Conservation (phyloP, 805 yeast genomes). For the baker's yeast (Saccharomyces cerevisiae) region DNA sequence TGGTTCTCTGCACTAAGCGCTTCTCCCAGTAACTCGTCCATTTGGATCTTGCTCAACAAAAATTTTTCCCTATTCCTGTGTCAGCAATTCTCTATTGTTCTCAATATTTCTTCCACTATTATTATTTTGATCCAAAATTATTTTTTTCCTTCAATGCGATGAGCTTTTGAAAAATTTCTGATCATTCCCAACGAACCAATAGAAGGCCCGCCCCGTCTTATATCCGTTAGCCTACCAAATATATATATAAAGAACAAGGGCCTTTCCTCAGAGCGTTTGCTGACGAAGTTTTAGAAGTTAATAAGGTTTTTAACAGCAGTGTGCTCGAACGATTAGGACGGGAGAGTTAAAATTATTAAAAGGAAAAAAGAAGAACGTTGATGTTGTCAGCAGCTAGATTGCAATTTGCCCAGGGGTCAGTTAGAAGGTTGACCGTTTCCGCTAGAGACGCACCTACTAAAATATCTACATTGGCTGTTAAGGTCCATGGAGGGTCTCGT, state of each 20-base stretch:
- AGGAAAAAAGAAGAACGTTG: not conserved
- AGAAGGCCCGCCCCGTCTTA: not conserved
- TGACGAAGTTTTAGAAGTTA: not conserved
- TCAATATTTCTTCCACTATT: not conserved
- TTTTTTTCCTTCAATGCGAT: not conserved
- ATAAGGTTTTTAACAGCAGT: not conserved
- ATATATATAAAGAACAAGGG: not conserved
- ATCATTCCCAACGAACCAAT: not conserved
- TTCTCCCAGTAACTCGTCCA: not conserved
- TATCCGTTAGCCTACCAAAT: not conserved
- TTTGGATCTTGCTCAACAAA: not conserved
- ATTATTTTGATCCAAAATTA: not conserved
- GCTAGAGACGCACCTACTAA: constrained; percentile 55
- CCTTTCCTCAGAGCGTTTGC: not conserved
- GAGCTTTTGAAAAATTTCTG: not conserved
- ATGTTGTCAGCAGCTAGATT: constrained; percentile 18
- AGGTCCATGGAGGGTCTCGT: constrained; percentile 83
- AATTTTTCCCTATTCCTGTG: not conserved
- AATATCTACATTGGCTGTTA: constrained; percentile 69
- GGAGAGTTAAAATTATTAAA: not conserved
- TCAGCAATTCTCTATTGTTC: not conserved
- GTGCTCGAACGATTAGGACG: not conserved
- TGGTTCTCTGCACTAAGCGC: not conserved
- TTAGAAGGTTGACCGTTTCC: constrained; percentile 36
- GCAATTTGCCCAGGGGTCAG: constrained; percentile 19